Evolutionary conservation across 2,329 filamentous ascomycete species (phyloP), one percentile per base, ranked within the genome.

Genomic region (Fusarium burgessii): DNA sequence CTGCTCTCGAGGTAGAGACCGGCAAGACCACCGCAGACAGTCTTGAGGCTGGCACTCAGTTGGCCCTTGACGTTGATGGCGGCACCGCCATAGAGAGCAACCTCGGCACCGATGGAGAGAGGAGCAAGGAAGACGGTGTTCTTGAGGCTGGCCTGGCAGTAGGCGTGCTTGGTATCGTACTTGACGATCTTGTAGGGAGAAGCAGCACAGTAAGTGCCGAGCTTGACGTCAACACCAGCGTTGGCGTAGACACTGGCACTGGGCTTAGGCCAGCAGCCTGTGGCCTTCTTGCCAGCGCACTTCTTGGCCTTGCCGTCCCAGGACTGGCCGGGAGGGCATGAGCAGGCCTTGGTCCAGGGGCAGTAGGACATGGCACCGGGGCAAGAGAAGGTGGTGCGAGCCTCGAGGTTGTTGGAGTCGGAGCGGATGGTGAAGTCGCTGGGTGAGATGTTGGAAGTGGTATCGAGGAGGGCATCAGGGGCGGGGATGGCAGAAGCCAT

Each of bases 241-340:
- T 23, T 17, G 66, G 62, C 57, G 54, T 77, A 78, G 62, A 71
- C 64, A n/a, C 62, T 62, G 66, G 72, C 54, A 10, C 73, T 57
- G 17, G 80, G 78, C 76, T 77, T 68, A 38, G 80, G 78, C 80
- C 80, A 82, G 64, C 77, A 75, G 56, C 80, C 80, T 4, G 35
- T 66, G 42, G 77, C 64, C 49, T 58, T 46, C 20, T 57, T 56
- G 49, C 80, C 80, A 27, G 65, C 43, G 64, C 80, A 82, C 58
- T 66, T 72, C 54, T 67, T 56, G 46, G 73, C 62, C 25, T 29
- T 46, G 50, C 58, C 66, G 45, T 85, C 81, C 66, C 80, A 80
- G 58, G 78, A 75, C 76, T 82, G 79, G 62, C 83, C 84, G 17
- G 82, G 79, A 17, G 80, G 66, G 63, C 84, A 85, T 18, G 84